phyloP scores from a whole-genome alignment of 2,329 filamentous ascomycete species.

The Metarhizium humberi region DNA sequence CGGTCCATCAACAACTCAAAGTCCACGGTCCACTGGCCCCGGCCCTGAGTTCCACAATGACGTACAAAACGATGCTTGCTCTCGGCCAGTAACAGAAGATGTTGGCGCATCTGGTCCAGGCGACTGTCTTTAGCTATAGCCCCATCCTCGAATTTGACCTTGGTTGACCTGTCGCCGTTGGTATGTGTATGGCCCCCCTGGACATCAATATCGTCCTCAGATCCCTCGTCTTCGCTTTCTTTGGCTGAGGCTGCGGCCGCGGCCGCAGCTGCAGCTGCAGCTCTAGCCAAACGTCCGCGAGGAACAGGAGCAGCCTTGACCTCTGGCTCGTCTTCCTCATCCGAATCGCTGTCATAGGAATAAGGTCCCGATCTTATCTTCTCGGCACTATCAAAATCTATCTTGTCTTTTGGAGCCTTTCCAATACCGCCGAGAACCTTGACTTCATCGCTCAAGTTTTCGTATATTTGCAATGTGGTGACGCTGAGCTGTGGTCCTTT shows the following conservation, averaged over 20 bases:
- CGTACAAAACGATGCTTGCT: slow-evolving; percentile 60
- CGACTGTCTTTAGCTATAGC: slow-evolving; percentile 32
- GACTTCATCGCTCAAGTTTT: slow-evolving; percentile 40
- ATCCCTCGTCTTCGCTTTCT: slow-evolving; percentile 21
- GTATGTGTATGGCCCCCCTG: slow-evolving; percentile 16
- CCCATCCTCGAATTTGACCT: slow-evolving; percentile 44
- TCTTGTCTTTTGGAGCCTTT: slow-evolving; percentile 37
- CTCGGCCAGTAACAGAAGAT: slow-evolving; percentile 63
- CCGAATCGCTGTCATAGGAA: slow-evolving; percentile 23
- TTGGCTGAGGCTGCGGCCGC: background rate
- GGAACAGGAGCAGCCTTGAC: background rate
- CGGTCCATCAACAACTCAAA: slow-evolving; percentile 63
- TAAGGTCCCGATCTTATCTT: slow-evolving; percentile 32
- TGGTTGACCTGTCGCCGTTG: slow-evolving; percentile 28
- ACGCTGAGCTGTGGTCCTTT: slow-evolving; percentile 25
- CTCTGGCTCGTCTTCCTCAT: slow-evolving; percentile 11
- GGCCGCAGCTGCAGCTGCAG: slow-evolving; percentile 1
- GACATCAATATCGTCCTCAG: slow-evolving; percentile 18
- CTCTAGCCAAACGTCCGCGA: slow-evolving; percentile 7
- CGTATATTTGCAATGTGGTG: slow-evolving; percentile 48
- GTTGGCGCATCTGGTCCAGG: slow-evolving; percentile 55
- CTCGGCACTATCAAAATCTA: slow-evolving; percentile 37
- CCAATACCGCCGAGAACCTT: slow-evolving; percentile 50
- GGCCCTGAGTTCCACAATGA: slow-evolving; percentile 52
- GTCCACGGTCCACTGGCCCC: slow-evolving; percentile 74